Evolutionary conservation across 805 yeast species (phyloP), one percentile per base, ranked within the genome.

Genomic region (Kregervanrija fluxuum): DNA sequence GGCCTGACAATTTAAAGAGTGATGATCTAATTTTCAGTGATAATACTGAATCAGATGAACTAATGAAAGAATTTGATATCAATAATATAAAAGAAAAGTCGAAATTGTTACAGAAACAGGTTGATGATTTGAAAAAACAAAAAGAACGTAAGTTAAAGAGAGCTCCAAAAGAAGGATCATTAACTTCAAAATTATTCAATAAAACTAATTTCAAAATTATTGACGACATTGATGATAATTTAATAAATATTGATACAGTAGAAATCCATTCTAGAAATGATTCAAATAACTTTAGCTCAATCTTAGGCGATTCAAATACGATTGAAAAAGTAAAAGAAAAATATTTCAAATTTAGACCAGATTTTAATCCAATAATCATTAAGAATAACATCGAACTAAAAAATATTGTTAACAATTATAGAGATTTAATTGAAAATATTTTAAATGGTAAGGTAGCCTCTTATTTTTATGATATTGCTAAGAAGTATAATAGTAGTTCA

Each of bases 391-490:
- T 44, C 17, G 38, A 48, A 14, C 14, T 53, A 14, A 13, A 10
- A 10, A 30, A 41, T 8, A 40, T 40, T 15, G 51, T 55, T 12
- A 32, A 41, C 2, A 33, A 43, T 11, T 38, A 48, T 15, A 30
- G 48, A 3, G 4, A 17, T 5, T 30, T 53, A 3, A 46, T 58
- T 3, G 32, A 43, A n/a, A 51, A 51, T 36, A 59, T 61, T 30
- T 35, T 60, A n/a, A 57, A 65, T 1, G 83, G 79, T 3, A 48
- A 65, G 11, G 53, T 58, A 1, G 60, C 66, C 11, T 80, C 85
- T 1, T 57, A 60, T 33, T 80, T 69, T 55, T 80, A 79, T 53
- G 62, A 62, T 2, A 49, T 68, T 28, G 88, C 89, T 0, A 66
- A 69, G 16, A 51, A 57, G 11, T 67, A 70, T 36, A 61, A 59